A percentile compares a stretch with the other conserved stretches of the same genome.
These are phyloP conservation scores for Oryza punctata DNA, from an alignment of 176 grass and related monocot genomes.

Conservation along the genomic window DNA sequence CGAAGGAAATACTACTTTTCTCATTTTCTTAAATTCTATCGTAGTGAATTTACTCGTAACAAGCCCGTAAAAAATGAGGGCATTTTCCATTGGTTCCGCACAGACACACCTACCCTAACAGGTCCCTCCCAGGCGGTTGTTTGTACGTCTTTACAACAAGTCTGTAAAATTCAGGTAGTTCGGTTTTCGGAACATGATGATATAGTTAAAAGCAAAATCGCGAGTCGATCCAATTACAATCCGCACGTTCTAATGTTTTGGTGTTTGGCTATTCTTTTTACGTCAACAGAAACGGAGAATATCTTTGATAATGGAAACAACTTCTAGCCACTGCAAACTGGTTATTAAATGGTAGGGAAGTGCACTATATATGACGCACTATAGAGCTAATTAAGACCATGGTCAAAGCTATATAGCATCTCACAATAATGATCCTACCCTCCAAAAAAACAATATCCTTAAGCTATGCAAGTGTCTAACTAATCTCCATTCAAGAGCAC, in stretches of 20 bases:
- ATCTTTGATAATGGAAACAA: background rate
- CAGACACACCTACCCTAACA: no score
- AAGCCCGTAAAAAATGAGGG: background rate
- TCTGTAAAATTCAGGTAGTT: no score
- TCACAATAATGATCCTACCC: background rate
- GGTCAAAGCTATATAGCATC: background rate
- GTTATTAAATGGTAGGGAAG: background rate
- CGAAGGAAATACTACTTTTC: background rate
- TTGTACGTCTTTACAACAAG: no score
- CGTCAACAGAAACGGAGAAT: no score
- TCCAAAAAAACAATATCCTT: background rate
- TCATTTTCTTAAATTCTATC: background rate
- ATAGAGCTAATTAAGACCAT: background rate
- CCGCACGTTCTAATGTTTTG: no score
- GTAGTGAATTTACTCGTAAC: background rate
- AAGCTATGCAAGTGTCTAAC: background rate
- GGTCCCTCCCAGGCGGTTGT: no score
- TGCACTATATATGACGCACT: background rate
- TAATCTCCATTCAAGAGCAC: conserved; percentile 3
- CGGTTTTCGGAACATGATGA: no score
- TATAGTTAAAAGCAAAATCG: no score
- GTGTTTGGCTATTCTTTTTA: no score
- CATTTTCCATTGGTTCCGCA: no score
- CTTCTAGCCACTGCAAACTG: background rate
- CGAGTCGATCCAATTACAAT: no score